phyloP scores from a whole-genome alignment of 106 monocot species.

The Ottelia alismoides region DNA sequence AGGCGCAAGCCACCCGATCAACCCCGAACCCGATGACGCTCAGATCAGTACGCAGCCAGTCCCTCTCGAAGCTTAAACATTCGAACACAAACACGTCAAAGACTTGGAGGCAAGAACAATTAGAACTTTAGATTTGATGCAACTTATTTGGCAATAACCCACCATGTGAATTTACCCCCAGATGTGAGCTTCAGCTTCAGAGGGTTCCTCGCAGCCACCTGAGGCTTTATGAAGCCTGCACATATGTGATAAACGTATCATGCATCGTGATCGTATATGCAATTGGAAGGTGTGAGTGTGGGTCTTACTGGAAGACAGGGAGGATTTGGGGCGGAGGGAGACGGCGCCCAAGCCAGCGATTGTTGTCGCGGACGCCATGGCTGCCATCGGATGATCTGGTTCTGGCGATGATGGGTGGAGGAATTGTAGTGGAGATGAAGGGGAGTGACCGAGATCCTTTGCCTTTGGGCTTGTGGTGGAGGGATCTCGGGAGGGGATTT shows the following conservation, averaged over 20 bases:
- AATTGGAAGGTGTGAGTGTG: slow-evolving; percentile 12
- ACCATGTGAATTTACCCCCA: slow-evolving; percentile 75
- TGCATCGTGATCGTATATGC: background rate
- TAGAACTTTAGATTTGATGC: no score
- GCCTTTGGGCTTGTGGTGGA: background rate
- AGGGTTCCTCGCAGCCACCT: slow-evolving; percentile 39
- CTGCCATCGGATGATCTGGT: slow-evolving; percentile 17
- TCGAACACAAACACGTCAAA: background rate
- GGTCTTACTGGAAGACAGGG: slow-evolving; percentile 20
- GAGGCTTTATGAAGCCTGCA: slow-evolving; percentile 55
- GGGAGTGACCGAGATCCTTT: background rate
- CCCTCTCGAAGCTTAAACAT: slow-evolving; percentile 81
- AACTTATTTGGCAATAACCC: background rate
- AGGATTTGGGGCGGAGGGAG: slow-evolving; percentile 15
- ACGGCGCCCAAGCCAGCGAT: slow-evolving; percentile 35
- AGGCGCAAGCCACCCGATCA: slow-evolving; percentile 89
- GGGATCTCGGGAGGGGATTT: background rate
- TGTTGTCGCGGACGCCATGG: slow-evolving; percentile 42
- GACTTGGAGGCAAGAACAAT: background rate
- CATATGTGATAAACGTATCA: no score
- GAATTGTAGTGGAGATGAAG: slow-evolving; percentile 28
- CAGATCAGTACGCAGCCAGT: slow-evolving; percentile 63
- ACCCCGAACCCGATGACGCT: slow-evolving; percentile 71
- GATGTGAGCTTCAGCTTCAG: slow-evolving; percentile 27
- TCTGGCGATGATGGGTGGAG: no score